phyloP scores from a whole-genome alignment of 176 grass and related monocot species.

The Panicum miliaceum region DNA sequence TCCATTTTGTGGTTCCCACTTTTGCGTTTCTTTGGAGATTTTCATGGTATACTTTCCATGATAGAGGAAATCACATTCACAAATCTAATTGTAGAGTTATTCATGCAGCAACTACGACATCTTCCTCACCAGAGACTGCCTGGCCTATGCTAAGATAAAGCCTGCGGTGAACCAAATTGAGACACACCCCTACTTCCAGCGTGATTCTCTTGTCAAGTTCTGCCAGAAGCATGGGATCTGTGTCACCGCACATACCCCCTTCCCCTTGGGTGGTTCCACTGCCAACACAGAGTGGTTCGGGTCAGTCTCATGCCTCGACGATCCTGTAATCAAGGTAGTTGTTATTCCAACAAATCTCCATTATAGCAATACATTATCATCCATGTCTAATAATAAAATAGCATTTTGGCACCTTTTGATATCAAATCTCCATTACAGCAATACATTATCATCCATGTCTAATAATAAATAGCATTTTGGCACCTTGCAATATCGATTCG shows the following conservation, averaged over 20 bases:
- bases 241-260: conserved; percentile 78
- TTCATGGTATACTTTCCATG: neutral
- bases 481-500: neutral
- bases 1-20: neutral
- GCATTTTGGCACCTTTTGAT: no score
- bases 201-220: conserved; percentile 90
- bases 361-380: neutral
- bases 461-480: no score
- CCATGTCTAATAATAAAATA: neutral
- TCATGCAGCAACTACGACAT: conserved; percentile 92
- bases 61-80: neutral
- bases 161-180: conserved; percentile 92
- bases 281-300: conserved; percentile 87
- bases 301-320: conserved; percentile 81
- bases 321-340: conserved; percentile 38
- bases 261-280: conserved; percentile 77
- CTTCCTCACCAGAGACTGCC: conserved; percentile 83
- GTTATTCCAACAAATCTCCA: neutral
- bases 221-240: conserved; percentile 88
- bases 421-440: no score
- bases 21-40: neutral
- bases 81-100: neutral
- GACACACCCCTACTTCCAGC: conserved; percentile 85
- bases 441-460: no score
- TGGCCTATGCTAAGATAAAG: conserved; percentile 90